These are phyloP conservation scores for Lasiodiplodia gonubiensis DNA, from an alignment of 2,329 filamentous ascomycete genomes.

Conservation along the genomic window DNA sequence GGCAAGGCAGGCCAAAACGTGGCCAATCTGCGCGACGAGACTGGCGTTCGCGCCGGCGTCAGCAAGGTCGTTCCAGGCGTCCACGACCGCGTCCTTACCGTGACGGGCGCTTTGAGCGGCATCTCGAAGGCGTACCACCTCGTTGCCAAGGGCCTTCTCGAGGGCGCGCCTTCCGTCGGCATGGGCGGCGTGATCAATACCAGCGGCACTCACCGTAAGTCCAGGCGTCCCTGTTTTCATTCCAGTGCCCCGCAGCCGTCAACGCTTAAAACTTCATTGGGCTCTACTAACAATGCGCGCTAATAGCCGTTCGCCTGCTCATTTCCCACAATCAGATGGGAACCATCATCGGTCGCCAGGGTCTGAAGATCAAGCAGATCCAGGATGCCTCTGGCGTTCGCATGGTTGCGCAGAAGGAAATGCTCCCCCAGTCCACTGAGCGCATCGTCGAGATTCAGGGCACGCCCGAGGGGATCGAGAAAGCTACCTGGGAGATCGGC, in stretches of 20 bases:
- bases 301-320: slow-evolving; percentile 89
- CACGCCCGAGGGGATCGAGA: slow-evolving; percentile 91
- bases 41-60: slow-evolving; percentile 95
- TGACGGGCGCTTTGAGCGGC: slow-evolving; percentile 86
- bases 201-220: slow-evolving; percentile 93
- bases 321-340: slow-evolving; percentile 99
- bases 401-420: slow-evolving; percentile 99
- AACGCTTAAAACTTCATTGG: background rate
- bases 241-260: background rate
- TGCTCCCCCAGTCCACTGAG: slow-evolving; percentile 98
- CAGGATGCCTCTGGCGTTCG: slow-evolving; percentile 95
- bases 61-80: slow-evolving; percentile 99
- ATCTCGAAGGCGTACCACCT: slow-evolving; percentile 92
- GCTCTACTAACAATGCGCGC: slow-evolving; percentile 2
- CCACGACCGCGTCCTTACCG: slow-evolving; percentile 94
- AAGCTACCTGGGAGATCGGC: slow-evolving; percentile 97
- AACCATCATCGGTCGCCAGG: slow-evolving; percentile 95
- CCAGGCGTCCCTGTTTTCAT: slow-evolving; percentile 7
- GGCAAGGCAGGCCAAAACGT: slow-evolving; percentile 99
- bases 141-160: slow-evolving; percentile 87
- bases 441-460: slow-evolving; percentile 97
- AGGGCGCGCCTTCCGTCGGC: slow-evolving; percentile 91
- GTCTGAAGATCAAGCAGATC: slow-evolving; percentile 99
- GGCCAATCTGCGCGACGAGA: slow-evolving; percentile 94
- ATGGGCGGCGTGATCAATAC: slow-evolving; percentile 90